Conservation (phyloP, 306 rosid genomes). For the Ziziphus jujuba region DNA sequence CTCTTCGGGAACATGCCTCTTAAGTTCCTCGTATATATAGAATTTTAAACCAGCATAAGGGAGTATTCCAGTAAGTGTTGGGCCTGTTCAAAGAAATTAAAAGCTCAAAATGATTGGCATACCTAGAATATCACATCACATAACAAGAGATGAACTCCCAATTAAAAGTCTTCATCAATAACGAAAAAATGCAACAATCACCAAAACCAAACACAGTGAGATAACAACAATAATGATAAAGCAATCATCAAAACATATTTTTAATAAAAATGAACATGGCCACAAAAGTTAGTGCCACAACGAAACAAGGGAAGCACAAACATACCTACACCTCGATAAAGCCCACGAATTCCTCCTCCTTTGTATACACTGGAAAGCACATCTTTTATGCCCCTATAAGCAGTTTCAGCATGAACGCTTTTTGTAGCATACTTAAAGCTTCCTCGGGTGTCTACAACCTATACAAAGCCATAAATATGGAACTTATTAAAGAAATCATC, state of each 20-base stretch:
- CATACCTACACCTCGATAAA: conserved; percentile 89
- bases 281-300: conserved; percentile 4
- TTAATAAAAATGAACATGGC: not conserved
- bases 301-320: conserved; percentile 7
- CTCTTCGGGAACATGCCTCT: conserved; percentile 79
- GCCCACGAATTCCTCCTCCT: conserved; percentile 81
- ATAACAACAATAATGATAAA: no score
- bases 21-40: conserved; percentile 78
- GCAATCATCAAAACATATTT: not conserved
- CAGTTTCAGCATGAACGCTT: conserved; percentile 44
- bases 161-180: not conserved
- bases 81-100: conserved; percentile 50
- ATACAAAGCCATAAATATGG: conserved; percentile 16
- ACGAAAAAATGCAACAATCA: no score
- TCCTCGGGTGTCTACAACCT: conserved; percentile 62
- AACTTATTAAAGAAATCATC: not conserved
- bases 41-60: conserved; percentile 97
- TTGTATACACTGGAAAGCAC: conserved; percentile 71
- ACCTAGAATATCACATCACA: not conserved
- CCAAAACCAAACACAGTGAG: not conserved
- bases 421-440: conserved; percentile 41
- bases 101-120: not conserved
- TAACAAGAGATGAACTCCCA: not conserved
- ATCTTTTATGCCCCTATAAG: conserved; percentile 61
- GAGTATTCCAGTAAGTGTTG: conserved; percentile 87